A percentile compares a stretch with the other conserved stretches of the same genome.
Conservation (phyloP, 345 rosid species). For the Salix dunnii region DNA sequence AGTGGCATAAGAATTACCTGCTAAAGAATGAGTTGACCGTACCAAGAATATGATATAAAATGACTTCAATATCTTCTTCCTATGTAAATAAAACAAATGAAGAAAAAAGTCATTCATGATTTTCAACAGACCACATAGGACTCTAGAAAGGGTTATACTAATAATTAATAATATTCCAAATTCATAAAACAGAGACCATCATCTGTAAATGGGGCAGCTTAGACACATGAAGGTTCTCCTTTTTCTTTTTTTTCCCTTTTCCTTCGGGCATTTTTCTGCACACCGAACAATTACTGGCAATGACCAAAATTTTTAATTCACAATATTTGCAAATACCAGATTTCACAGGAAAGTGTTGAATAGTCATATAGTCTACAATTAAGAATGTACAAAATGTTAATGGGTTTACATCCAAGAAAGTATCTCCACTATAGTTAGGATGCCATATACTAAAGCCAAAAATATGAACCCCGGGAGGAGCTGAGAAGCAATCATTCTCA, state of each 20-base stretch:
- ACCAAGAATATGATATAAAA: conserved; percentile 69
- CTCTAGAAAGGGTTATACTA: neutral
- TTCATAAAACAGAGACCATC: neutral
- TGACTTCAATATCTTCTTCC: conserved; percentile 77
- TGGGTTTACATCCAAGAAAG: neutral
- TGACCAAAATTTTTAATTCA: too few relatives aligned
- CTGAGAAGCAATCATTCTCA: neutral
- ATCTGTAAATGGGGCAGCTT: neutral
- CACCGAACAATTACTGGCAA: too few relatives aligned
- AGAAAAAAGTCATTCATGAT: neutral
- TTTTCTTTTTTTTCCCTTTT: neutral
- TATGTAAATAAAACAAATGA: neutral
- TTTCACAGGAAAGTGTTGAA: too few relatives aligned
- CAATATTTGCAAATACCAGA: too few relatives aligned
- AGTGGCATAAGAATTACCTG: conserved; percentile 39
- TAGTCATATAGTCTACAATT: too few relatives aligned
- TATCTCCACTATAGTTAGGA: neutral
- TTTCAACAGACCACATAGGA: neutral
- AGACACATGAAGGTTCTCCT: neutral
- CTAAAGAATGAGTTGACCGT: conserved; percentile 54
- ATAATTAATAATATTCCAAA: neutral
- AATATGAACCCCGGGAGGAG: neutral
- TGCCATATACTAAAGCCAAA: neutral
- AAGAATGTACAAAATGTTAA: too few relatives aligned
- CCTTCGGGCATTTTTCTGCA: too few relatives aligned